phyloP scores from a whole-genome alignment of 2,329 filamentous ascomycete species.

The Sclerotinia borealis region DNA sequence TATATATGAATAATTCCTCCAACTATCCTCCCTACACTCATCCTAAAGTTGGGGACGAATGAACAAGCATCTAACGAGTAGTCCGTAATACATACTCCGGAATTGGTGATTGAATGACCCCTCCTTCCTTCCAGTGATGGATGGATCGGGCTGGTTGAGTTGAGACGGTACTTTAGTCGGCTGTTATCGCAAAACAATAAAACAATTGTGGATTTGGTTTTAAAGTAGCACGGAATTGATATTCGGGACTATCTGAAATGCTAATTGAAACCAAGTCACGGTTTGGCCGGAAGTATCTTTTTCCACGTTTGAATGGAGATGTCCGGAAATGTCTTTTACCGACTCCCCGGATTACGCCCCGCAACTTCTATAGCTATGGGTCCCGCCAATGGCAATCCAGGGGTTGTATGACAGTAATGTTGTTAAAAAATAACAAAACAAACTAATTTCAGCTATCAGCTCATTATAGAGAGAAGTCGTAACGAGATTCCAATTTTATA shows the following conservation, averaged over 20 bases:
- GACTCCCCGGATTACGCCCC: constrained; percentile 8
- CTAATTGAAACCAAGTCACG: neutral
- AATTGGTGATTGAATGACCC: neutral
- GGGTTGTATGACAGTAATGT: neutral
- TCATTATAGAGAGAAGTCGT: neutral
- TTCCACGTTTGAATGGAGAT: neutral
- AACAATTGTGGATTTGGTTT: neutral
- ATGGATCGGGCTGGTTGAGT: too few relatives aligned
- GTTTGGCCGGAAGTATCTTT: constrained; percentile 7
- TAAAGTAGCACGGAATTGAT: neutral
- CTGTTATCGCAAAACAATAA: constrained; percentile 7
- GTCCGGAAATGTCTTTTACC: constrained; percentile 12
- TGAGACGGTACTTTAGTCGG: constrained; percentile 12
- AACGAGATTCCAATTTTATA: constrained; percentile 3
- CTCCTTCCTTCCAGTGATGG: neutral
- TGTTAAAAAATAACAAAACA: neutral
- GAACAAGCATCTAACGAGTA: neutral
- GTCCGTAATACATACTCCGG: neutral
- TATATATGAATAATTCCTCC: constrained; percentile 3
- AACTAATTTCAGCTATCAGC: neutral
- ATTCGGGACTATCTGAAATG: too few relatives aligned
- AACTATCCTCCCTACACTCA: neutral
- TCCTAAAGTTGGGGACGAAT: neutral
- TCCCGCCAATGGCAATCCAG: neutral
- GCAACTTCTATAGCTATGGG: neutral